These are phyloP conservation scores for Tuber aestivum DNA, from an alignment of 495 filamentous ascomycete species.

Conservation along the genomic window DNA sequence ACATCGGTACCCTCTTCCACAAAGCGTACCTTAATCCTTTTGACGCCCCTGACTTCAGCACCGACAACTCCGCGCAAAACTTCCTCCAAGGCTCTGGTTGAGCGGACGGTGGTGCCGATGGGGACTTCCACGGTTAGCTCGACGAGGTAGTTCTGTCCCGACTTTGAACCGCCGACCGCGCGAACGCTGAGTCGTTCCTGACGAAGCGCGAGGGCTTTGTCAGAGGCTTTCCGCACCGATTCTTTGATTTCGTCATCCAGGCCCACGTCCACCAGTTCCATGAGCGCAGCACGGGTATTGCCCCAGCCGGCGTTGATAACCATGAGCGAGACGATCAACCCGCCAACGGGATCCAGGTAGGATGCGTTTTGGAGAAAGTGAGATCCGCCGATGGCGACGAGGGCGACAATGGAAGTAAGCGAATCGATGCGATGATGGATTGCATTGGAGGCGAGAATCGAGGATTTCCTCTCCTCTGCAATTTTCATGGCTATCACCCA, in stretches of 20 bases:
- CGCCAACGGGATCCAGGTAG: slow-evolving; percentile 94
- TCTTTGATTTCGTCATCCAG: slow-evolving; percentile 75
- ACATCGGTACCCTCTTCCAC: slow-evolving; percentile 52
- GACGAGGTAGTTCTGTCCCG: slow-evolving; percentile 88
- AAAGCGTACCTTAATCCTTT: slow-evolving; percentile 74
- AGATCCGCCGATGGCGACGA: slow-evolving; percentile 80
- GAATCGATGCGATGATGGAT: slow-evolving; percentile 95
- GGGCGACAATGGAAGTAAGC: slow-evolving; percentile 84
- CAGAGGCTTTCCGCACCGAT: slow-evolving; percentile 59
- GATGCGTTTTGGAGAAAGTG: slow-evolving; percentile 74
- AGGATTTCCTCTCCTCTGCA: slow-evolving; percentile 86
- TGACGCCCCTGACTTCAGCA: slow-evolving; percentile 69
- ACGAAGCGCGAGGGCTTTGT: slow-evolving; percentile 53
- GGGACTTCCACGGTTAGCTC: slow-evolving; percentile 80
- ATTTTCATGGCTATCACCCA: slow-evolving; percentile 76
- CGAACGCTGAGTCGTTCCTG: slow-evolving; percentile 55
- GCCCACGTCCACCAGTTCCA: slow-evolving; percentile 83
- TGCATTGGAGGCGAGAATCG: slow-evolving; percentile 93
- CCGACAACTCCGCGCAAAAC: slow-evolving; percentile 63
- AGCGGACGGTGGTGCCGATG: slow-evolving; percentile 61
- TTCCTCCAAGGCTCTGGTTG: slow-evolving; percentile 64
- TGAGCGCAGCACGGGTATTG: slow-evolving; percentile 73
- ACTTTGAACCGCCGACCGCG: slow-evolving; percentile 80
- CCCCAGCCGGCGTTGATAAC: slow-evolving; percentile 84
- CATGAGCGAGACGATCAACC: slow-evolving; percentile 82